Base-by-base conservation (phyloP, 345 rosid species). In the Citrus glauca region DNA sequence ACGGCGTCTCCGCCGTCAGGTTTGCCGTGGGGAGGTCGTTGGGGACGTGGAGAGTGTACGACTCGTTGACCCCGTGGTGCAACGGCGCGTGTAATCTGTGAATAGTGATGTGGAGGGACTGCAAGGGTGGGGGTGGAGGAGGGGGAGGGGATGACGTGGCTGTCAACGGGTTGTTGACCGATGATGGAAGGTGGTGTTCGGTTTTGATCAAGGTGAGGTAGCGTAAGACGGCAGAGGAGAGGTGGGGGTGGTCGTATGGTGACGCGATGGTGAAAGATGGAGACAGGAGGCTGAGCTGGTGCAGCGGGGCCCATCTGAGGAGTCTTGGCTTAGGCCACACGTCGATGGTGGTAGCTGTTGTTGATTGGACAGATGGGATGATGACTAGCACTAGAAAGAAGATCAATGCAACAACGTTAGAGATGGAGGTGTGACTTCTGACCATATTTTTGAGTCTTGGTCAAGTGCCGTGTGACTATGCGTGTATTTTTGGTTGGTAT, bases 1-100 rank as follows among this genome's bases (percentile, higher is more conserved):
- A 95, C 13, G 75, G n/a, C 2, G 57, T 24, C 65, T 60, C 30
- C 0, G 64, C 64, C 1, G 64, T 60, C 64, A 60, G 28, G 6
- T 25, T 60, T 1, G 64, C 64, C 28, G 32, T 19, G 14, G 64
- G 10, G 6, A 0, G 5, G 14, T 24, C 65, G 28, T 0, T 27
- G 7, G 66, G 37, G 32, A 63, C 0, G 19, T 13, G 1, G 17
- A 62, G 22, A 13, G 35, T 11, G 19, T 62, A 62, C 6, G 33
- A 62, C 66, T 62, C 66, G 20, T 62, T 62, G 66, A 62, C 66
- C 2, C 66, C 35, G 20, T 62, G 35, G 3, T 28, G 66, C 2
- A 62, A 32, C 30, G 35, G 66, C 20, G 66, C 66, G 35, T 9
- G 0, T 9, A 62, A 28, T 25, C 16, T 14, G 66, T 28, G 66